phyloP scores from a whole-genome alignment of 495 filamentous ascomycete species.

The Xylaria castorea region DNA sequence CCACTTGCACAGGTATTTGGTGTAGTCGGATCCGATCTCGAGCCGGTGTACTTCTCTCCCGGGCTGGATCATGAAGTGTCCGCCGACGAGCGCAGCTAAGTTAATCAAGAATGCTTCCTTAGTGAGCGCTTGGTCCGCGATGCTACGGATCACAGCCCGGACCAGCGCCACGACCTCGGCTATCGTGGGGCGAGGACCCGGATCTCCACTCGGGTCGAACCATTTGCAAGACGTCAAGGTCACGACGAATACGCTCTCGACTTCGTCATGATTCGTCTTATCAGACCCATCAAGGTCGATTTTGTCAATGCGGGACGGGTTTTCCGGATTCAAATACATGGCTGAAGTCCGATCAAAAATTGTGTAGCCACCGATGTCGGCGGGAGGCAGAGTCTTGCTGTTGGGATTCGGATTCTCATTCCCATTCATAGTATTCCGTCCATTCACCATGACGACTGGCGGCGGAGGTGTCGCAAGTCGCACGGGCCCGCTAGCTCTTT shows the following conservation, averaged over 20 bases:
- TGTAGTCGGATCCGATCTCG: constrained; percentile 44
- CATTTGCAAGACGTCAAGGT: constrained; percentile 51
- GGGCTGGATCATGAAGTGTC: constrained; percentile 49
- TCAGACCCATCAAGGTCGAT: constrained; percentile 43
- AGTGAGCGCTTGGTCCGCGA: constrained; percentile 48
- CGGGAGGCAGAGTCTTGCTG: constrained; percentile 25
- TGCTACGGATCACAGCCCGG: constrained; percentile 52
- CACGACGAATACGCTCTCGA: constrained; percentile 54
- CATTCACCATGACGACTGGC: constrained; percentile 69
- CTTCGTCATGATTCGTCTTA: constrained; percentile 54
- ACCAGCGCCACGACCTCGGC: constrained; percentile 57
- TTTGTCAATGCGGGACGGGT: constrained; percentile 27
- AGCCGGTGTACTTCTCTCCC: constrained; percentile 46
- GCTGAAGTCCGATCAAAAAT: constrained; percentile 37
- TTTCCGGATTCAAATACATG: constrained; percentile 32
- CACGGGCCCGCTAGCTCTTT: constrained; percentile 74
- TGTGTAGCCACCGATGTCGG: constrained; percentile 29
- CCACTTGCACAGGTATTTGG: constrained; percentile 54
- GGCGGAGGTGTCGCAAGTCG: constrained; percentile 77
- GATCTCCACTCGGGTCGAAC: constrained; percentile 47
- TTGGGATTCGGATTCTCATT: constrained; percentile 24
- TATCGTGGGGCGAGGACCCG: constrained; percentile 45
- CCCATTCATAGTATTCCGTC: constrained; percentile 47
- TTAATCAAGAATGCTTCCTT: constrained; percentile 62
- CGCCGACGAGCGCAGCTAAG: constrained; percentile 56